A percentile compares a stretch with the other conserved stretches of the same genome.
Conservation (phyloP, 257 asterid genomes). For the Nicotiana undulata region DNA sequence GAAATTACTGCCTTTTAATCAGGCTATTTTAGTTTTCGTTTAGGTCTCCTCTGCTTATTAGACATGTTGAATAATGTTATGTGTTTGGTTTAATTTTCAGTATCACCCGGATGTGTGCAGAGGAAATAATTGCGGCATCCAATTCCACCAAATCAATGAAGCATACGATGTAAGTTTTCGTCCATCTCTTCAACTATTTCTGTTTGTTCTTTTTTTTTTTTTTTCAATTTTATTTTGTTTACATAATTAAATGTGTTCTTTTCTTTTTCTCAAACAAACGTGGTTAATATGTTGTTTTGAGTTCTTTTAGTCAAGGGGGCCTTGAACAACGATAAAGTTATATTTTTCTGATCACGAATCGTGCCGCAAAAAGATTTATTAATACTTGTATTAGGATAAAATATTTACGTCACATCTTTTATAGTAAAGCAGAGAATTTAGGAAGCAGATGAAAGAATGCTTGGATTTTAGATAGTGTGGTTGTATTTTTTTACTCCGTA, state of each 20-base stretch:
- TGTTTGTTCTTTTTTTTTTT: not conserved
- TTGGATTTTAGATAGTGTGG: not conserved
- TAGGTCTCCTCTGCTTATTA: not conserved
- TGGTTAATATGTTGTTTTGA: not conserved
- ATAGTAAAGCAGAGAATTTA: not conserved
- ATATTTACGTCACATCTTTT: too few relatives aligned
- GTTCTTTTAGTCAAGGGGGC: too few relatives aligned
- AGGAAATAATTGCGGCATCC: constrained; percentile 47
- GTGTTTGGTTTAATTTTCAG: constrained; percentile 36
- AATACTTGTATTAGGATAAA: too few relatives aligned
- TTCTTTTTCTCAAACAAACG: not conserved
- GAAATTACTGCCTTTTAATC: not conserved
- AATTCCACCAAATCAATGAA: constrained; percentile 68
- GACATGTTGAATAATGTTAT: not conserved
- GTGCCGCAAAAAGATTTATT: accelerated
- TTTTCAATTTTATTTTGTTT: not conserved
- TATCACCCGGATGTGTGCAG: constrained; percentile 95
- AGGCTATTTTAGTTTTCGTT: not conserved
- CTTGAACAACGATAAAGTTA: accelerated
- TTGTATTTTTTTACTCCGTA: not conserved
- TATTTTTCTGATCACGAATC: accelerated
- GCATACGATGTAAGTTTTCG: constrained; percentile 61
- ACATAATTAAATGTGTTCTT: not conserved
- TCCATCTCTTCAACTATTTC: not conserved
- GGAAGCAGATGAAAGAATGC: not conserved